phyloP scores from a whole-genome alignment of 2,329 filamentous ascomycete genomes.

The Diplodia mutila region DNA sequence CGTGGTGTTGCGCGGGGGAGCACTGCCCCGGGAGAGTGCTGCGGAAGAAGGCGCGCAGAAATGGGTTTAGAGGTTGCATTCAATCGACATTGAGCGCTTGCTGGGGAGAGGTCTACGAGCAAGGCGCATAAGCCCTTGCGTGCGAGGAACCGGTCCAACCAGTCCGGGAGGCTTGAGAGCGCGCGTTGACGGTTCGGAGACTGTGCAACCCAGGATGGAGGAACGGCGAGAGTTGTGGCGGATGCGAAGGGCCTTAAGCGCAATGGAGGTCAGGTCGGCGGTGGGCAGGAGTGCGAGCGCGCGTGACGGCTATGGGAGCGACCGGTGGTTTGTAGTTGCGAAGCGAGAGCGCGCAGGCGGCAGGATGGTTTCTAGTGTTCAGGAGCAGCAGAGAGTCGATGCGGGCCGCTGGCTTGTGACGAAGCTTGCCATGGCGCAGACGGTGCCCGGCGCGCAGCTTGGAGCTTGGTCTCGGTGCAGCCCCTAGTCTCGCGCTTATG shows the following conservation, averaged over 20 bases:
- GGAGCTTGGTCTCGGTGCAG: constrained; percentile 14
- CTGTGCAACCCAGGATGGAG: constrained; percentile 12
- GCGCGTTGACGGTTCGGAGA: neutral
- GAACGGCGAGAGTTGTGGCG: constrained; percentile 2
- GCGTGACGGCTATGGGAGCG: neutral
- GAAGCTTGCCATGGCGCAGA: constrained; percentile 12
- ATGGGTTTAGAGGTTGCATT: constrained; percentile 99
- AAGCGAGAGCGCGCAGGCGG: constrained; percentile 8
- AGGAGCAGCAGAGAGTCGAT: constrained; percentile 16
- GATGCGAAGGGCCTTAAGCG: constrained; percentile 7
- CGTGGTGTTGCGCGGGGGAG: constrained; percentile 85
- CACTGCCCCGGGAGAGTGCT: constrained; percentile 92
- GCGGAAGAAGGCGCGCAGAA: constrained; percentile 97
- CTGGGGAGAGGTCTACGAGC: constrained; percentile 12
- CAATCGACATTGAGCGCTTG: constrained; percentile 52
- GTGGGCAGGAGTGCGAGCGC: constrained; percentile 7
- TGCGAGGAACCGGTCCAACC: constrained; percentile 24
- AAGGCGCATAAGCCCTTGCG: constrained; percentile 25
- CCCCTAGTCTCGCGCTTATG: neutral
- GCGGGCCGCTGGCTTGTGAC: constrained; percentile 19
- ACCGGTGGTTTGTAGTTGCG: neutral
- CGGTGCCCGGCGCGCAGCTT: constrained; percentile 20
- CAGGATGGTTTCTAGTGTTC: constrained; percentile 12
- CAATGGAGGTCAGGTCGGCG: neutral
- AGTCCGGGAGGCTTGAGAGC: constrained; percentile 16